phyloP scores from a whole-genome alignment of 2,329 filamentous ascomycete species.

The Fusarium aywerte region DNA sequence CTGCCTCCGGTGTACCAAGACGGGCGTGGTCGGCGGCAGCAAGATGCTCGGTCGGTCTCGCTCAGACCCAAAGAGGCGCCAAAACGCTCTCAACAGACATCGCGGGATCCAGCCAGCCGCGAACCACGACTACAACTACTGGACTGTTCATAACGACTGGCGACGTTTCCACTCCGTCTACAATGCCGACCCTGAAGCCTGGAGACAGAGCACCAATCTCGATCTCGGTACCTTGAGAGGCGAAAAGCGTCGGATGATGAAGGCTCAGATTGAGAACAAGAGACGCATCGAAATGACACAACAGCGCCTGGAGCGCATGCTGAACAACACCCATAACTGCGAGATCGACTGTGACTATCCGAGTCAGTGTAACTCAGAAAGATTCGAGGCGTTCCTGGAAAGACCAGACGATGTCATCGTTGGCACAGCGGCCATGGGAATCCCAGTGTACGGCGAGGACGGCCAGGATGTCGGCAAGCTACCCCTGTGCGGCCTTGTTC shows the following conservation, averaged over 20 bases:
- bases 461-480: background rate
- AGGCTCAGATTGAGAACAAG: background rate
- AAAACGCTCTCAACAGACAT: background rate
- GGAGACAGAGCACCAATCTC: conserved; percentile 7
- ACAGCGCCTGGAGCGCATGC: conserved; percentile 8
- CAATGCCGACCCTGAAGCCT: background rate
- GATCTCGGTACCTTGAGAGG: background rate
- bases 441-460: background rate
- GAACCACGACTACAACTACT: conserved; percentile 49
- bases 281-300: background rate
- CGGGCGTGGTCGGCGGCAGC: background rate
- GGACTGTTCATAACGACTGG: conserved; percentile 48
- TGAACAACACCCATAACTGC: conserved; percentile 29
- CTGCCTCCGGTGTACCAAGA: conserved; percentile 14
- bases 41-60: background rate
- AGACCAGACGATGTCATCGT: background rate
- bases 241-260: background rate
- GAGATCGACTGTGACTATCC: conserved; percentile 42
- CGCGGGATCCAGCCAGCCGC: background rate
- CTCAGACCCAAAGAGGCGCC: background rate
- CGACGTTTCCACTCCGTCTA: conserved; percentile 34
- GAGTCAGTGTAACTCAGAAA: conserved; percentile 34
- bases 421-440: background rate
- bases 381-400: background rate
- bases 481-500: conserved; percentile 21